Conservation (phyloP, 176 grass and related monocot genomes). For the Paspalum notatum region DNA sequence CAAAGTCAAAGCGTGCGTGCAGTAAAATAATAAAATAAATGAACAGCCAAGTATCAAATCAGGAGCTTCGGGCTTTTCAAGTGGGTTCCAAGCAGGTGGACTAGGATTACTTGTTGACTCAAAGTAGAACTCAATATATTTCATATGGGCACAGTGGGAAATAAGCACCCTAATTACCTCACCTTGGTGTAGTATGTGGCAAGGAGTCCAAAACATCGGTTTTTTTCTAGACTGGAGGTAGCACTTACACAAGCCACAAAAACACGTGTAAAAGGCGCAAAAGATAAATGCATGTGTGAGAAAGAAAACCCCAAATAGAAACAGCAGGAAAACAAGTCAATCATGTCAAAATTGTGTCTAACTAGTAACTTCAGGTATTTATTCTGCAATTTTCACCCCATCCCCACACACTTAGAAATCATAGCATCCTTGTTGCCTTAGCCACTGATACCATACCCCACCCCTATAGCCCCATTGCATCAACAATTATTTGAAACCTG, state of each 20-base stretch:
- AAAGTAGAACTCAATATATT: no score
- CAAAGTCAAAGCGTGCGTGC: no score
- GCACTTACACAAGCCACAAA: not conserved
- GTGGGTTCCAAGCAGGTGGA: no score
- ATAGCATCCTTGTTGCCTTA: not conserved
- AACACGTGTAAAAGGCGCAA: not conserved
- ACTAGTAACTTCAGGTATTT: not conserved
- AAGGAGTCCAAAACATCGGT: no score
- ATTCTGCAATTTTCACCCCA: not conserved
- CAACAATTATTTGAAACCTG: not conserved
- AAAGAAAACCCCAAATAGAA: not conserved
- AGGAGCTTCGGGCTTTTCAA: no score
- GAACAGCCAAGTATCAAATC: no score
- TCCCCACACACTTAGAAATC: not conserved
- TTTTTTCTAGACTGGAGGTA: no score
- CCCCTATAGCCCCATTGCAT: not conserved
- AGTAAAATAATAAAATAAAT: no score
- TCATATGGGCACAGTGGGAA: no score
- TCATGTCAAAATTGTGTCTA: not conserved
- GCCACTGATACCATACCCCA: not conserved
- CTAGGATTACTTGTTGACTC: no score
- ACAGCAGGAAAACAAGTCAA: constrained; percentile 5
- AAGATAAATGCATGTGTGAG: not conserved
- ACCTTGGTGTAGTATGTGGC: no score
- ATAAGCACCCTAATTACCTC: no score